A percentile compares a stretch with the other conserved stretches of the same genome.
Evolutionary conservation across 108 stramenopile genomes (phyloP).

Genomic region (Fragilariopsis cylindrus): DNA sequence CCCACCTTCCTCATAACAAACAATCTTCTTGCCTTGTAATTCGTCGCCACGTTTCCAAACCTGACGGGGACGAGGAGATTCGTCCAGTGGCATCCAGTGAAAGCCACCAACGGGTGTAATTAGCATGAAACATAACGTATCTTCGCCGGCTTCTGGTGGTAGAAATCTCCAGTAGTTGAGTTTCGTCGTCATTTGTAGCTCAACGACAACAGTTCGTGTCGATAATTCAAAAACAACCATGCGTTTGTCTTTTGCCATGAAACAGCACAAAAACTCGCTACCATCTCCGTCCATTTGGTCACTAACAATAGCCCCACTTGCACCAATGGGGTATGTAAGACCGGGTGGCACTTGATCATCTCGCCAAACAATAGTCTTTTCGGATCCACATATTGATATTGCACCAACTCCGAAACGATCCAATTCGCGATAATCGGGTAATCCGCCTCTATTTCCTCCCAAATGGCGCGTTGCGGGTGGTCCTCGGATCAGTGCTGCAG

Average conservation of each 20-base stretch:
- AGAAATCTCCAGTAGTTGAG: constrained; percentile 89
- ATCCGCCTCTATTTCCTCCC: constrained; percentile 86
- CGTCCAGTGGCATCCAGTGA: constrained; percentile 87
- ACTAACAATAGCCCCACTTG: constrained; percentile 86
- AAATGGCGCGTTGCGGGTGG: constrained; percentile 88
- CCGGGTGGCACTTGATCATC: constrained; percentile 74
- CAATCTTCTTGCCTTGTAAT: constrained; percentile 84
- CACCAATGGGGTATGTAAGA: constrained; percentile 83
- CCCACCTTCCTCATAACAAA: constrained; percentile 88
- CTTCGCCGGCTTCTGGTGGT: constrained; percentile 80
- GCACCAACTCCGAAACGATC: constrained; percentile 73
- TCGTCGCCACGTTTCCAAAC: constrained; percentile 84
- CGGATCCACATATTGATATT: constrained; percentile 82
- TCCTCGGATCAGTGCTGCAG: constrained; percentile 80
- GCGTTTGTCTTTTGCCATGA: constrained; percentile 85
- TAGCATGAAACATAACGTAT: constrained; percentile 76
- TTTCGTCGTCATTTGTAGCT: constrained; percentile 92
- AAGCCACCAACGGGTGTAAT: constrained; percentile 90
- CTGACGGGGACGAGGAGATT: constrained; percentile 79
- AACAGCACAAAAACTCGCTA: constrained; percentile 88
- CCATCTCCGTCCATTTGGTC: constrained; percentile 76
- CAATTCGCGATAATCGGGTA: constrained; percentile 46
- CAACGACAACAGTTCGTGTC: constrained; percentile 78
- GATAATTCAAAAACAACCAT: constrained; percentile 84
- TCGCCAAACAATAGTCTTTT: constrained; percentile 86